Percentiles rank a stretch among this genome's conserved stretches.
Evolutionary conservation across 2,329 filamentous ascomycete species (phyloP).

Genomic region (Dactylellina drechsleri): DNA sequence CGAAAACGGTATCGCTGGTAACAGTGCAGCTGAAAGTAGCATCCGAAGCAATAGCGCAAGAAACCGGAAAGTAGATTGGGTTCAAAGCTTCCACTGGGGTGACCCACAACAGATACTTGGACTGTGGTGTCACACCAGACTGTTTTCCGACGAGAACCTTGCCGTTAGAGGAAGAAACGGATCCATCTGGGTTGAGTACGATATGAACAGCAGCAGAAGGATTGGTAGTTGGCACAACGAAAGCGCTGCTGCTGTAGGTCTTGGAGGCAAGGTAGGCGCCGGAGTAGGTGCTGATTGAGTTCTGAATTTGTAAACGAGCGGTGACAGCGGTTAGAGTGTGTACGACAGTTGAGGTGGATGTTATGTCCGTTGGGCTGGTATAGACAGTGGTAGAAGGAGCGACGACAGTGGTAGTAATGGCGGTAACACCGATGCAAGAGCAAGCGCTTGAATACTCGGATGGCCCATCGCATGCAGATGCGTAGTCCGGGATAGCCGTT

Average conservation of each 20-base stretch:
- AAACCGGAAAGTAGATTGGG: not conserved
- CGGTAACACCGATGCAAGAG: slow-evolving; percentile 57
- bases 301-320: not conserved
- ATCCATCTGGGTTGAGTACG: slow-evolving; percentile 11
- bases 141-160: slow-evolving; percentile 19
- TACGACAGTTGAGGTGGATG: not conserved
- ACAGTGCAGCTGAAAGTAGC: not conserved
- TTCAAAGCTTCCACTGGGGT: not conserved
- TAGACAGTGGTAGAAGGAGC: slow-evolving; percentile 15
- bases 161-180: slow-evolving; percentile 3
- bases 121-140: slow-evolving; percentile 9
- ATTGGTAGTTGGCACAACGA: slow-evolving; percentile 9
- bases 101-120: slow-evolving; percentile 13
- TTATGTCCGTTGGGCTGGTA: not conserved
- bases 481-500: slow-evolving; percentile 56
- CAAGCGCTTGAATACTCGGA: slow-evolving; percentile 58
- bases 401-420: slow-evolving; percentile 54
- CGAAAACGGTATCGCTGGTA: not conserved
- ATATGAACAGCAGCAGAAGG: not conserved
- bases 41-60: not conserved
- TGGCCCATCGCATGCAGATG: slow-evolving; percentile 56
- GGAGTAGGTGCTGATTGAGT: not conserved
- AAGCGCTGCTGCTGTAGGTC: not conserved
- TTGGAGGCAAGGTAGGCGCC: slow-evolving; percentile 15
- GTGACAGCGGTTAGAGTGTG: slow-evolving; percentile 9